Evolutionary conservation across 257 asterid species (phyloP).

Genomic region (Nicotiana tabacum): DNA sequence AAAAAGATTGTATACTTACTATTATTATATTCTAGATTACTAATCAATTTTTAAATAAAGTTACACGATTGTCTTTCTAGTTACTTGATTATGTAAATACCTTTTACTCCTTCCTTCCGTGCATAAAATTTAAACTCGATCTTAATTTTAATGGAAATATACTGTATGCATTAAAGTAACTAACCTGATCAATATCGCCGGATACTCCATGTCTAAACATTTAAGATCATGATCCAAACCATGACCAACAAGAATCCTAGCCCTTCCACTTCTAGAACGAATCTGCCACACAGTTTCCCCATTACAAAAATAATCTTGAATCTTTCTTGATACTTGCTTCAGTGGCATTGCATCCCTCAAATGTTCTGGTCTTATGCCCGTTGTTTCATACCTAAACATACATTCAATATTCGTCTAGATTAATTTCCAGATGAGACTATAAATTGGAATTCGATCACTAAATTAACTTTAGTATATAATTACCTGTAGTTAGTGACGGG

Average conservation of each 20-base stretch:
- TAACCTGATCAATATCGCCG: constrained; percentile 56
- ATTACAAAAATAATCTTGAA: constrained; percentile 79
- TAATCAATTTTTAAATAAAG: no score
- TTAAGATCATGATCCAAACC: constrained; percentile 77
- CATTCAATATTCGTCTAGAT: not conserved
- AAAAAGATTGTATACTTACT: not conserved
- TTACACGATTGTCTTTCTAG: no score
- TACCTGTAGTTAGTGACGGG: constrained; percentile 81
- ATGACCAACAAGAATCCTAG: constrained; percentile 80
- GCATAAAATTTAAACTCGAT: no score
- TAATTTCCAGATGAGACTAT: not conserved
- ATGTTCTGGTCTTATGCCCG: constrained; percentile 66
- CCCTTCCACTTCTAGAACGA: constrained; percentile 66
- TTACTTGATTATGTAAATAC: no score
- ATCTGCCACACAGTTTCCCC: constrained; percentile 90
- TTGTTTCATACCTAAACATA: constrained; percentile 57
- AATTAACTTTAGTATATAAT: not conserved
- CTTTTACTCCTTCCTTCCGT: no score
- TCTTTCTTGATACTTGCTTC: constrained; percentile 63
- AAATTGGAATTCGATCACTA: not conserved
- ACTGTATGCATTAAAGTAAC: not conserved
- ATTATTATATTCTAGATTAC: no score
- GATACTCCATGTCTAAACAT: constrained; percentile 74
- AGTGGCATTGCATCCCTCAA: constrained; percentile 72
- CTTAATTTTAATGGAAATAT: no score